These are phyloP conservation scores for Fagopyrum homotropicum DNA, from an alignment of 148 eudicot species.

Conservation along the genomic window DNA sequence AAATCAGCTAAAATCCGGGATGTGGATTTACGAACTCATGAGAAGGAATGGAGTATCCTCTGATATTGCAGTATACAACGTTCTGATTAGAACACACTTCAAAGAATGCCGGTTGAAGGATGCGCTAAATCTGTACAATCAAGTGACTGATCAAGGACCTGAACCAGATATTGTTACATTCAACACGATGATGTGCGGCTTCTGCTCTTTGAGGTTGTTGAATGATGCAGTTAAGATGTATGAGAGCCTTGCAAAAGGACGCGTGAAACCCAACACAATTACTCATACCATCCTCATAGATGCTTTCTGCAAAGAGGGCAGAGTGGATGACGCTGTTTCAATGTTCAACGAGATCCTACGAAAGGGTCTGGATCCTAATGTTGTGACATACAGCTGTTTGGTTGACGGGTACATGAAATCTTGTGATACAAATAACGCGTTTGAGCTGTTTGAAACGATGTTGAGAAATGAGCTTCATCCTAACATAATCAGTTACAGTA, in stretches of 20 bases:
- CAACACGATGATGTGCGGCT: slow-evolving; percentile 53
- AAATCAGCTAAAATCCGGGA: slow-evolving; percentile 24
- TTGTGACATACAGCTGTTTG: slow-evolving; percentile 55
- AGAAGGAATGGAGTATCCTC: slow-evolving; percentile 27
- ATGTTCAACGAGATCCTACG: slow-evolving; percentile 38
- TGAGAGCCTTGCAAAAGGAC: slow-evolving; percentile 25
- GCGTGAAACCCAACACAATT: slow-evolving; percentile 28
- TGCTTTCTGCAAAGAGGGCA: slow-evolving; percentile 47
- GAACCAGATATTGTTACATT: slow-evolving; percentile 55
- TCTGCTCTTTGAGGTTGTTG: slow-evolving; percentile 36
- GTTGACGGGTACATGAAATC: slow-evolving; percentile 45
- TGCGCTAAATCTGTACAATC: slow-evolving; percentile 26
- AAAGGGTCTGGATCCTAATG: slow-evolving; percentile 37
- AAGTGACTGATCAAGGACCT: slow-evolving; percentile 34
- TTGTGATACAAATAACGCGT: slow-evolving; percentile 24
- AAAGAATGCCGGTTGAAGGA: slow-evolving; percentile 24
- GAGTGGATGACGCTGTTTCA: slow-evolving; percentile 37
- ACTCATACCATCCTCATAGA: slow-evolving; percentile 46
- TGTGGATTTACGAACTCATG: slow-evolving; percentile 42
- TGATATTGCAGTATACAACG: slow-evolving; percentile 50
- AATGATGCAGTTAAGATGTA: slow-evolving; percentile 41
- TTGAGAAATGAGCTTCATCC: slow-evolving; percentile 30
- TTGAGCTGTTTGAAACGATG: slow-evolving; percentile 52
- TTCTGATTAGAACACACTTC: slow-evolving; percentile 41
- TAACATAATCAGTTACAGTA: slow-evolving; percentile 54